Conservation (phyloP, 345 rosid species). For the Syzygium grande region DNA sequence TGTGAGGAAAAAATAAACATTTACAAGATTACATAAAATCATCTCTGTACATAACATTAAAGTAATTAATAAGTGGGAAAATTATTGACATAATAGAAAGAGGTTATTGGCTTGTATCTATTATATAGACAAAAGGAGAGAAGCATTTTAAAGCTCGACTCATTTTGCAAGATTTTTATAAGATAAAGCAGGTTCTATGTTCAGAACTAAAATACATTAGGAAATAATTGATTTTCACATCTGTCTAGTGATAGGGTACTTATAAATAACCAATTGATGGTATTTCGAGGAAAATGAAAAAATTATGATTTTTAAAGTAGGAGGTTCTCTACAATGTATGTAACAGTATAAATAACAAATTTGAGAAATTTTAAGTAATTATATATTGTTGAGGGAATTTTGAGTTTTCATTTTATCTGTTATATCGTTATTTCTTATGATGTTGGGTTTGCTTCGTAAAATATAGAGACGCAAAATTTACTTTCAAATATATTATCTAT, state of each 20-base stretch:
- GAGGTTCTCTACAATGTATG: too few relatives aligned
- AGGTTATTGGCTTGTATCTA: rapidly evolving
- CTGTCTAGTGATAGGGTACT: not conserved
- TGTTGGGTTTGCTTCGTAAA: not conserved
- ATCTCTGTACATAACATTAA: not conserved
- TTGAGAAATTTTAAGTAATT: not conserved
- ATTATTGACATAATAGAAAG: rapidly evolving
- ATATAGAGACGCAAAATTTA: not conserved
- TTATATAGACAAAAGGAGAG: not conserved
- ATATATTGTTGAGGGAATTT: not conserved
- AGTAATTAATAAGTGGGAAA: not conserved
- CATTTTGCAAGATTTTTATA: not conserved
- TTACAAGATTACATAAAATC: not conserved
- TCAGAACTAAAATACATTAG: not conserved
- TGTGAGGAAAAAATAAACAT: not conserved
- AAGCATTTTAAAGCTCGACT: not conserved
- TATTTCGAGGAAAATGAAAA: too few relatives aligned
- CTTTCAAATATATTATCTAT: not conserved
- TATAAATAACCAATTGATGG: too few relatives aligned
- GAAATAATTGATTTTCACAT: not conserved
- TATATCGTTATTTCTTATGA: not conserved
- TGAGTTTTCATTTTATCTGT: not conserved
- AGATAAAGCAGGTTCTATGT: not conserved
- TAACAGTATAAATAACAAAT: too few relatives aligned
- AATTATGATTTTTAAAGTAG: too few relatives aligned